phyloP scores from a whole-genome alignment of 192 early-diverging fungal species.

The Lobulomyces angularis region DNA sequence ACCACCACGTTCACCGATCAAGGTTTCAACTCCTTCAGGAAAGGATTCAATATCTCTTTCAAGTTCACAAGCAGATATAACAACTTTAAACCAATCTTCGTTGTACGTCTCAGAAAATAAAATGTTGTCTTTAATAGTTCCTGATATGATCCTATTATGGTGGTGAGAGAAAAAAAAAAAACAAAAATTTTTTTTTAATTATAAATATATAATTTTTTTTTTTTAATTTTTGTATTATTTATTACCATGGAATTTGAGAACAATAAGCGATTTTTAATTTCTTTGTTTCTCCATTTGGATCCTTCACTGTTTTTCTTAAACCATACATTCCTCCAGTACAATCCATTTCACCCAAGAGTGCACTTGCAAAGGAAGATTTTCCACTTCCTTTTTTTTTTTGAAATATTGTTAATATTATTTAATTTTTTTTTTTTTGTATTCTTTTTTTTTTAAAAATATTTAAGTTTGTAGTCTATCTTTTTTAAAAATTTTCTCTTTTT shows the following conservation, averaged over 20 bases:
- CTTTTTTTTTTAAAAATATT: neutral
- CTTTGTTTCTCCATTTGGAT: slow-evolving; percentile 9
- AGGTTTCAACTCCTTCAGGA: slow-evolving; percentile 13
- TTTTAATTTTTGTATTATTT: no score
- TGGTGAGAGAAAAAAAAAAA: slow-evolving; percentile 5
- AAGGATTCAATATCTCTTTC: slow-evolving; percentile 25
- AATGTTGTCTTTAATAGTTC: slow-evolving; percentile 28
- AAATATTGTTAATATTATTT: slow-evolving; percentile 1
- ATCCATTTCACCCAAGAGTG: slow-evolving; percentile 22
- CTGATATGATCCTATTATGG: slow-evolving; percentile 18
- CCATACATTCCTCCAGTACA: neutral
- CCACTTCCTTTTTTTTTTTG: slow-evolving; percentile 12
- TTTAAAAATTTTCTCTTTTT: slow-evolving; percentile 6
- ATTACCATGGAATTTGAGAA: slow-evolving; percentile 27
- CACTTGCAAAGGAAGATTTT: slow-evolving; percentile 25
- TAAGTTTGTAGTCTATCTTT: no score
- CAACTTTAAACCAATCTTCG: slow-evolving; percentile 19
- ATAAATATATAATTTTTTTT: slow-evolving; percentile 21
- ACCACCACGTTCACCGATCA: slow-evolving; percentile 32
- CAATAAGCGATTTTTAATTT: slow-evolving; percentile 24
- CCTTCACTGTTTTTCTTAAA: slow-evolving; percentile 4
- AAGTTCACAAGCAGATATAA: slow-evolving; percentile 25
- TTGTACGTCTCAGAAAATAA: slow-evolving; percentile 21
- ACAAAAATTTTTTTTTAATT: no score
- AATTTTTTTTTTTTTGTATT: slow-evolving; percentile 8